A percentile compares a stretch with the other conserved stretches of the same genome.
phyloP scores from a whole-genome alignment of 495 filamentous ascomycete species.

The Penicillium coprophilum region DNA sequence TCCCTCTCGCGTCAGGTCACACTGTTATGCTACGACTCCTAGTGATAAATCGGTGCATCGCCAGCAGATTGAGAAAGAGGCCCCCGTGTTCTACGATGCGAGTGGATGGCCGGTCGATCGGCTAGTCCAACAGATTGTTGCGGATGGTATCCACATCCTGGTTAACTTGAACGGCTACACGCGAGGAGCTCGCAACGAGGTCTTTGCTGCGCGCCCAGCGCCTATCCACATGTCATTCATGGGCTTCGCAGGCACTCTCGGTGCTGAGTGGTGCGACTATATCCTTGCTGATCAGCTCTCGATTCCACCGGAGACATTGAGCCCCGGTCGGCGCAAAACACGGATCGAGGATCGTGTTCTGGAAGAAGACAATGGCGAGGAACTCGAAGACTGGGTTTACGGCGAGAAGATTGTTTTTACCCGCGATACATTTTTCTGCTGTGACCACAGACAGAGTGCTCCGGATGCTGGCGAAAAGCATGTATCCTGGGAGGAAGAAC shows the following conservation, averaged over 20 bases:
- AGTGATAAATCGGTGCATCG: conserved; percentile 92
- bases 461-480: conserved; percentile 63
- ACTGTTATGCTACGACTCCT: conserved; percentile 94
- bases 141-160: conserved; percentile 94
- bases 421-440: conserved; percentile 97
- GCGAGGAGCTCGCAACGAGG: conserved; percentile 92
- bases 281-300: conserved; percentile 87
- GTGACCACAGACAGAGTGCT: conserved; percentile 92
- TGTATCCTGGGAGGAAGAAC: conserved; percentile 85
- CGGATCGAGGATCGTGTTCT: conserved; percentile 67
- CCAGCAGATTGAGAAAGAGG: conserved; percentile 90
- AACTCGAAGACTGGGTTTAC: conserved; percentile 81
- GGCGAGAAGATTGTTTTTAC: conserved; percentile 96
- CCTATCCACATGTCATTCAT: conserved; percentile 99
- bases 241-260: conserved; percentile 95
- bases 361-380: conserved; percentile 66
- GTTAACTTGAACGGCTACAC: conserved; percentile 98
- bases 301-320: conserved; percentile 77
- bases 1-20: conserved; percentile 68
- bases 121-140: conserved; percentile 83
- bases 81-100: conserved; percentile 88
- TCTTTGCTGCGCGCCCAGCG: conserved; percentile 92
- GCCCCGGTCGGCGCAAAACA: conserved; percentile 72
- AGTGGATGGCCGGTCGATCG: conserved; percentile 83
- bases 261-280: conserved; percentile 99